Evolutionary conservation across 1,139 yeast species (phyloP).

Genomic region (Ogataea hybrid): DNA sequence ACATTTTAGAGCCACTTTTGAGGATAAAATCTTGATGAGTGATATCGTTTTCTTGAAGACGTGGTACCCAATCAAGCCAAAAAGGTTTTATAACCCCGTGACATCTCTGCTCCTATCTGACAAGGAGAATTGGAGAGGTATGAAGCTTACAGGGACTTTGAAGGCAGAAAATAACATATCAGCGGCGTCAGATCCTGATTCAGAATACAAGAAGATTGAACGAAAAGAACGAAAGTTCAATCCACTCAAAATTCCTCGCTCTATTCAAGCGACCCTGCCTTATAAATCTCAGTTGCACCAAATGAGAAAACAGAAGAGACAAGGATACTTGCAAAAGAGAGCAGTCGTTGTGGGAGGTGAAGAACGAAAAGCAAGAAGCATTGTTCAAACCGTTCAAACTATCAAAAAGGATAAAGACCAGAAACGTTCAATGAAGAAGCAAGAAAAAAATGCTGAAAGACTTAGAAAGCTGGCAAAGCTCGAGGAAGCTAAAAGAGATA

Average conservation of each 20-base stretch:
- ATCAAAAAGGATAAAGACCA: conserved; percentile 82
- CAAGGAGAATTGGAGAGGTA: conserved; percentile 91
- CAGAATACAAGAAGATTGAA: conserved; percentile 76
- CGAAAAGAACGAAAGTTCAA: conserved; percentile 86
- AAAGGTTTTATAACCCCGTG: conserved; percentile 93
- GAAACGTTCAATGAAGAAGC: conserved; percentile 72
- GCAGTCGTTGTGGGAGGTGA: conserved; percentile 93
- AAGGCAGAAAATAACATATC: conserved; percentile 71
- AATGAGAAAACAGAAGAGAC: conserved; percentile 85
- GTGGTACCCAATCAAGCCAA: conserved; percentile 93
- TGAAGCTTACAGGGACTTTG: conserved; percentile 92
- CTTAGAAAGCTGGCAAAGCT: conserved; percentile 71
- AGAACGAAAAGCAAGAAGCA: conserved; percentile 88
- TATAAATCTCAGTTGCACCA: conserved; percentile 86
- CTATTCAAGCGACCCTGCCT: conserved; percentile 76
- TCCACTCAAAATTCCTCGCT: conserved; percentile 79
- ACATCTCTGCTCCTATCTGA: conserved; percentile 76
- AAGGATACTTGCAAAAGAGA: conserved; percentile 82
- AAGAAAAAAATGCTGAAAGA: conserved; percentile 72
- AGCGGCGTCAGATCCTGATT: conserved; percentile 66
- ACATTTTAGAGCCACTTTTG: conserved; percentile 97
- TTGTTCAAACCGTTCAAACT: conserved; percentile 84
- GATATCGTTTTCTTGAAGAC: conserved; percentile 90
- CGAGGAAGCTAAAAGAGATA: conserved; percentile 69
- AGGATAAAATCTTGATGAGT: conserved; percentile 87